These are phyloP conservation scores for Penicillium sp. DNA, from an alignment of 2,329 filamentous ascomycete genomes.

Conservation along the genomic window DNA sequence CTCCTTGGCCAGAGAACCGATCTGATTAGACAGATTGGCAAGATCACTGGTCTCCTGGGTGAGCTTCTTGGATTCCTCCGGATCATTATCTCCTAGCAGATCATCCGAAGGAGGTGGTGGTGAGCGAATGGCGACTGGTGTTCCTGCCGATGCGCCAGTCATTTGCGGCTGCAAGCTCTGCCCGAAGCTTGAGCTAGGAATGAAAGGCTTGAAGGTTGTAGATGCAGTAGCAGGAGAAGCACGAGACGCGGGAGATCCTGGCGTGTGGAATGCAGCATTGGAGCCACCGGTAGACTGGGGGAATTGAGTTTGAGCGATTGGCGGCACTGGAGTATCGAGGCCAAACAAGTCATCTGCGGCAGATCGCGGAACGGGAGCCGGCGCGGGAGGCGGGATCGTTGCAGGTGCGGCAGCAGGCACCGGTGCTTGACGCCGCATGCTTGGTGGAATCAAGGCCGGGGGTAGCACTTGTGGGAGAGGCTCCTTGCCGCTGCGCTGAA, in stretches of 20 bases:
- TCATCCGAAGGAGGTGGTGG: slow-evolving; percentile 70
- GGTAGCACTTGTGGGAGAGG: slow-evolving; percentile 76
- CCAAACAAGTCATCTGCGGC: slow-evolving; percentile 94
- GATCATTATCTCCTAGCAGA: slow-evolving; percentile 85
- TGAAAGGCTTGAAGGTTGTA: slow-evolving; percentile 80
- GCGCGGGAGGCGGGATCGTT: slow-evolving; percentile 40
- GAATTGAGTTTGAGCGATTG: slow-evolving; percentile 58
- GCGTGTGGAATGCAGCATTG: slow-evolving; percentile 56
- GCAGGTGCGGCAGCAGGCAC: slow-evolving; percentile 39
- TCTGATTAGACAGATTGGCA: slow-evolving; percentile 94
- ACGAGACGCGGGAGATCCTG: slow-evolving; percentile 49
- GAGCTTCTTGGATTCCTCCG: slow-evolving; percentile 82
- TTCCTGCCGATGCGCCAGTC: slow-evolving; percentile 62
- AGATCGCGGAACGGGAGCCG: slow-evolving; percentile 62
- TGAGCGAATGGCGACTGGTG: slow-evolving; percentile 36
- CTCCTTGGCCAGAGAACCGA: slow-evolving; percentile 85
- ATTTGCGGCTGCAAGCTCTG: slow-evolving; percentile 74
- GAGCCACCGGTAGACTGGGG: slow-evolving; percentile 75
- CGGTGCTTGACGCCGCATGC: slow-evolving; percentile 64
- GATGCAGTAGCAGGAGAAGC: slow-evolving; percentile 41
- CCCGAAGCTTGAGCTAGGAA: slow-evolving; percentile 90
- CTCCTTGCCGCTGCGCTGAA: slow-evolving; percentile 75
- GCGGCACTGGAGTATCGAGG: slow-evolving; percentile 67
- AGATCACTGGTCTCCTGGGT: slow-evolving; percentile 89
- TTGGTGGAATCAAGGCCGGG: slow-evolving; percentile 79